These are phyloP conservation scores for Xerocomus potaroensis DNA, from an alignment of 768 basidiomycete species.

Conservation along the genomic window DNA sequence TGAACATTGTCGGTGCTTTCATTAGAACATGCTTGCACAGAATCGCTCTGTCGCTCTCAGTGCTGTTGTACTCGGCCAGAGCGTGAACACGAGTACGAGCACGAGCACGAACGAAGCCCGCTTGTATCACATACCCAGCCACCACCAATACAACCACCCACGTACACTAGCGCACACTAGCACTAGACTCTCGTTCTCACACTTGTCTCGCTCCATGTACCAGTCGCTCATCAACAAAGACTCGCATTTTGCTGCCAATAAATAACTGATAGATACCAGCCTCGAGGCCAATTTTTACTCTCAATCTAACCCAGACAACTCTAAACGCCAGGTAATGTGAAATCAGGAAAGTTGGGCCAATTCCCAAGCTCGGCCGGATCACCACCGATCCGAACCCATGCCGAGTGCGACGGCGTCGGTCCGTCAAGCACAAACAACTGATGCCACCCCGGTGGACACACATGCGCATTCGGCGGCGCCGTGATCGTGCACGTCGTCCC, in stretches of 20 bases:
- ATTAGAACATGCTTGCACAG: slow-evolving; percentile 23
- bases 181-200: not conserved
- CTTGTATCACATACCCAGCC: slow-evolving; percentile 20
- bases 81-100: too few relatives aligned
- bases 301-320: too few relatives aligned
- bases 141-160: slow-evolving; percentile 22
- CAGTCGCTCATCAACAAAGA: too few relatives aligned
- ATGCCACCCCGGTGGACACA: slow-evolving; percentile 75
- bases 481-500: slow-evolving; percentile 74
- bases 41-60: slow-evolving; percentile 22
- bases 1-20: not conserved
- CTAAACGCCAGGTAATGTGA: slow-evolving; percentile 63
- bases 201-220: too few relatives aligned
- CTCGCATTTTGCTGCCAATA: too few relatives aligned
- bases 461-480: slow-evolving; percentile 63
- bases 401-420: slow-evolving; percentile 70
- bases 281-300: too few relatives aligned
- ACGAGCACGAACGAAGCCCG: slow-evolving; percentile 16
- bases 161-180: slow-evolving; percentile 10
- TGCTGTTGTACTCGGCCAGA: too few relatives aligned
- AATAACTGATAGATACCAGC: too few relatives aligned
- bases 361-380: slow-evolving; percentile 67
- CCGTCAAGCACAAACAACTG: slow-evolving; percentile 76
- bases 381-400: slow-evolving; percentile 75
- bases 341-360: slow-evolving; percentile 70